Conservation (phyloP, 371 early-diverging fungal species). For the Lichtheimia ornata region DNA sequence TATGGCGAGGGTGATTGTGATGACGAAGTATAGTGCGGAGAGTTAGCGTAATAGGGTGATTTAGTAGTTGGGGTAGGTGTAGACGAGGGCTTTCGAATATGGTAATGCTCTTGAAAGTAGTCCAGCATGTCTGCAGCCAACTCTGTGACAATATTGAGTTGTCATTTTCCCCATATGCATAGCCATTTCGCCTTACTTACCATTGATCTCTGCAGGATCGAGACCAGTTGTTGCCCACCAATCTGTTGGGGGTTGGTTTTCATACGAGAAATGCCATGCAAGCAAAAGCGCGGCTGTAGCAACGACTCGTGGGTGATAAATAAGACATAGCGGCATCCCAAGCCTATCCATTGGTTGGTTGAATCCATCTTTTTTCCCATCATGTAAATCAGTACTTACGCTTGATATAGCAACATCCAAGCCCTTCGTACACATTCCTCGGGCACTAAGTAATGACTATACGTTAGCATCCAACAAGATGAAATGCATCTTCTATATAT, state of each 20-base stretch:
- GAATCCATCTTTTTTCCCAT: too few relatives aligned
- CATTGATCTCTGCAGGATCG: conserved; percentile 28
- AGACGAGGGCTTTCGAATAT: conserved; percentile 13
- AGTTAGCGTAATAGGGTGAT: not conserved
- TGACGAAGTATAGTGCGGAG: not conserved
- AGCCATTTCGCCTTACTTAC: conserved; percentile 12
- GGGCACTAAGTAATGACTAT: conserved; percentile 32
- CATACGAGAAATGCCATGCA: conserved; percentile 21
- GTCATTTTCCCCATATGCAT: too few relatives aligned
- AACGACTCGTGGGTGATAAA: conserved; percentile 36
- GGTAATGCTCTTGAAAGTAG: conserved; percentile 27
- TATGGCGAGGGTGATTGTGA: not conserved
- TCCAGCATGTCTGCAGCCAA: conserved; percentile 42
- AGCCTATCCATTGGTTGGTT: not conserved
- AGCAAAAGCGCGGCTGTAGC: conserved; percentile 34
- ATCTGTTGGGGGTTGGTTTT: conserved; percentile 16
- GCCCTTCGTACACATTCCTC: conserved; percentile 54
- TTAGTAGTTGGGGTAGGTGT: not conserved
- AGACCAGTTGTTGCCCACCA: conserved; percentile 33
- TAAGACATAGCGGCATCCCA: conserved; percentile 32
- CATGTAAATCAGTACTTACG: conserved; percentile 21
- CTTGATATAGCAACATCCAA: conserved; percentile 70
- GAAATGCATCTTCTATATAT: not conserved
- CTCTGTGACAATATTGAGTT: conserved; percentile 17
- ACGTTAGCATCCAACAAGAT: not conserved